Conservation (phyloP, 2,329 filamentous ascomycete species). For the Fusarium oligoseptatum region DNA sequence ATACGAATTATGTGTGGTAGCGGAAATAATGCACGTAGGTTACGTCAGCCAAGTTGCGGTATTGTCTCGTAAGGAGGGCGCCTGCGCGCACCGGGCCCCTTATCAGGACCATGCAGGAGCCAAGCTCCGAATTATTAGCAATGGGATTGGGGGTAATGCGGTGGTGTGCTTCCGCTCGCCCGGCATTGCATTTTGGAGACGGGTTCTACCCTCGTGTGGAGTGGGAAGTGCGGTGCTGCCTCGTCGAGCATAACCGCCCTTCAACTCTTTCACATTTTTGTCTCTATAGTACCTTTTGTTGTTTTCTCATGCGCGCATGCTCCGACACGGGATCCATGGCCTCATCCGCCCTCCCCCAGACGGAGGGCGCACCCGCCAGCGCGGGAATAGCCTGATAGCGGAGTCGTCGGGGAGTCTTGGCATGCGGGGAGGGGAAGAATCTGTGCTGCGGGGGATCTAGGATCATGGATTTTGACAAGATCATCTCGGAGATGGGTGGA, state of each 20-base stretch:
- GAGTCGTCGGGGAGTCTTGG: constrained; percentile 19
- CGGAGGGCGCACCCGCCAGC: not conserved
- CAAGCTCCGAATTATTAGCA: constrained; percentile 9
- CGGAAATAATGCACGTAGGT: not conserved
- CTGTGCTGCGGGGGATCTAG: constrained; percentile 16
- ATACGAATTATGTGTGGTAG: not conserved
- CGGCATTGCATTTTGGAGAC: constrained; percentile 4
- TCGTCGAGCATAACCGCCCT: constrained; percentile 18
- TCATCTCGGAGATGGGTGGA: constrained; percentile 12
- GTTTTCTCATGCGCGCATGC: not conserved
- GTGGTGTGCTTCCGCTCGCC: constrained; percentile 22
- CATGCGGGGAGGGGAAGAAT: constrained; percentile 18
- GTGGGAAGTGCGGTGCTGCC: constrained; percentile 1
- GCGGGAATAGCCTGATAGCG: constrained; percentile 10
- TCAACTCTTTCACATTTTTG: not conserved
- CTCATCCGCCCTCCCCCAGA: not conserved
- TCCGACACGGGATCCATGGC: not conserved
- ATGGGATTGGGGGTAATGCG: not conserved
- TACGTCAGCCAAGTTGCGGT: constrained; percentile 7
- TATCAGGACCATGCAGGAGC: constrained; percentile 9
- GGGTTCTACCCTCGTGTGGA: not conserved
- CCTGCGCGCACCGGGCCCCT: not conserved
- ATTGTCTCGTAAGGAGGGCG: not conserved
- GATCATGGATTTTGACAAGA: constrained; percentile 2
- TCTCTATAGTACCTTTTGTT: not conserved